Conservation (phyloP, 352 stramenopile species). For the Globisporangium splendens region DNA sequence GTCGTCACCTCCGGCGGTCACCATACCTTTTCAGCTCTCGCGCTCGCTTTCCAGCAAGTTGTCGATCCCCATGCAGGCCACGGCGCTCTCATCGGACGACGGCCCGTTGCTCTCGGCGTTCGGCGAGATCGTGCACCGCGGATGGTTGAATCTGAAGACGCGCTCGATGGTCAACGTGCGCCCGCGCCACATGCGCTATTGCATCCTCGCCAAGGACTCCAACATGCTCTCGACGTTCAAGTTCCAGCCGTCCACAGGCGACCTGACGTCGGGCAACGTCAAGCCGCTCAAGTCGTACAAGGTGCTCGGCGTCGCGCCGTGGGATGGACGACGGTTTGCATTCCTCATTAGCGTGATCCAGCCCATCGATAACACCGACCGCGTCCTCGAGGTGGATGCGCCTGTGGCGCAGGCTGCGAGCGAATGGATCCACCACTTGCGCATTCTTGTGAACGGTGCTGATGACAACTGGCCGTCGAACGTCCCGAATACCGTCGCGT, state of each 20-base stretch:
- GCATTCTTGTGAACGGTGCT: conserved; percentile 40
- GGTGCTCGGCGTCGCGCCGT: conserved; percentile 64
- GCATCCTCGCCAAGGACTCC: conserved; percentile 64
- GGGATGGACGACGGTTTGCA: conserved; percentile 65
- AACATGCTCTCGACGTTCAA: conserved; percentile 79
- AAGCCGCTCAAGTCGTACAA: conserved; percentile 69
- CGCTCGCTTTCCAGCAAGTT: conserved; percentile 9
- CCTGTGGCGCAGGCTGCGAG: conserved; percentile 50
- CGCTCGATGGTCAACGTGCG: conserved; percentile 84
- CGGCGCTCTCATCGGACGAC: conserved; percentile 47
- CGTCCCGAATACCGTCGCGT: conserved; percentile 17
- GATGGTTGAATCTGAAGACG: conserved; percentile 86
- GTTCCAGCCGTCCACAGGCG: conserved; percentile 75
- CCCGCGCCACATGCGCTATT: conserved; percentile 82
- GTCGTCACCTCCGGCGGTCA: conserved; percentile 1
- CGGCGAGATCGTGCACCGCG: conserved; percentile 70
- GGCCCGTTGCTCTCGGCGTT: conserved; percentile 49
- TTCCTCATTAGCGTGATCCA: conserved; percentile 77
- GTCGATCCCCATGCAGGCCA: conserved; percentile 45
- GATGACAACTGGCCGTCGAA: conserved; percentile 34
- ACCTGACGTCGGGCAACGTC: conserved; percentile 51
- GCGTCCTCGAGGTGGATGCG: conserved; percentile 76
- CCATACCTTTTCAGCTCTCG: conserved; percentile 17
- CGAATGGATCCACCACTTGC: conserved; percentile 74
- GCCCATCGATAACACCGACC: conserved; percentile 61